Evolutionary conservation across 371 early-diverging fungal species (phyloP), one percentile per base, ranked within the genome.

Genomic region (Mortierella sp.): DNA sequence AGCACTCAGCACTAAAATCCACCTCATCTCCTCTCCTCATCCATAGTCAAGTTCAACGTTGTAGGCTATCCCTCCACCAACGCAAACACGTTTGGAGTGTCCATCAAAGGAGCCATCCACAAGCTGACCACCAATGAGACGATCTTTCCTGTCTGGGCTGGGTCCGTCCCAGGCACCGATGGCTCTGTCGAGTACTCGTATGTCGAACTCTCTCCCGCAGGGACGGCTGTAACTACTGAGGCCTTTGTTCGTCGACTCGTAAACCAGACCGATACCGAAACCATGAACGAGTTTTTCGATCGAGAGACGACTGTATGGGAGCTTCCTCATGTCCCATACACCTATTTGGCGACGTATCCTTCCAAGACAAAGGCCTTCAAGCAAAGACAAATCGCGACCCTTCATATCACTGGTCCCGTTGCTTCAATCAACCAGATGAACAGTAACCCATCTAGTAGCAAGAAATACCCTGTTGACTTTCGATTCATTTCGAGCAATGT

Each of bases 221-320:
- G 72, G 6, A 23, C 50, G 5, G 56, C 29, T 0, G 30, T 72
- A 50, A 65, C 56, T 45, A 59, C 68, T 16, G 79, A 77, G 57
- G 21, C 61, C 28, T 77, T 77, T 37, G 47, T 45, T 15, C 72
- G 79, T 51, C 47, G 19, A 7, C 51, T 71, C 25, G 29, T 26
- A 45, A 69, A 72, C 57, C n/a, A 15, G 23, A 51, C 62, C 19
- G 45, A 53, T 14, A 59, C 29, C 4, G n/a, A 25, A 14, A 87
- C 86, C n/a, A 70, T 83, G 51, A 86, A 88, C 65, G 87, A 88
- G 65, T 88, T 88, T 63, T 88, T 88, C 70, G 83, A 83, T 60
- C 84, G 88, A 18, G 70, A 80, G n/a, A 81, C 74, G n/a, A 79
- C 79, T 25, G 19, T 60, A 16, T 81, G 75, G 62, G 66, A 80